These are phyloP conservation scores for Smallanthus sonchifolius DNA, from an alignment of 129 eudicot species.

Conservation along the genomic window DNA sequence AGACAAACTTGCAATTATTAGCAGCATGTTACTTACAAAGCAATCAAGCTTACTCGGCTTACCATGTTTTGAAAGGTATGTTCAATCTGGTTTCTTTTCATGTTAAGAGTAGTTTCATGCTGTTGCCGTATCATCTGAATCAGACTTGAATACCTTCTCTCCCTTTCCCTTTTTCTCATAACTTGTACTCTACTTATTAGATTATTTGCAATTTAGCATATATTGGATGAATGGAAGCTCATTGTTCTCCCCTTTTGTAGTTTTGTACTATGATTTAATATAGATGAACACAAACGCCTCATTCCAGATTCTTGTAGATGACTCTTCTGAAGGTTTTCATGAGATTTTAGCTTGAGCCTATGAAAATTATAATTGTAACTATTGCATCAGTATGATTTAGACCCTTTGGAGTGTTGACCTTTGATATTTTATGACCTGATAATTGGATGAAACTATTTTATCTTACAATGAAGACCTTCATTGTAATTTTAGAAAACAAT, in stretches of 20 bases:
- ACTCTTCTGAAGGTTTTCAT: slow-evolving; percentile 9
- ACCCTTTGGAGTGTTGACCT: neutral
- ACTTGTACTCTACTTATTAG: neutral
- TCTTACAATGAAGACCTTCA: neutral
- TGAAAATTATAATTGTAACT: neutral
- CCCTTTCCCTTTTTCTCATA: neutral
- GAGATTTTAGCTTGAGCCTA: slow-evolving; percentile 4
- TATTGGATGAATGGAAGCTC: neutral
- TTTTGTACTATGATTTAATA: neutral
- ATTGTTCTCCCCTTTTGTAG: neutral
- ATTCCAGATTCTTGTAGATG: slow-evolving; percentile 3
- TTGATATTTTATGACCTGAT: neutral
- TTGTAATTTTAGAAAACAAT: neutral
- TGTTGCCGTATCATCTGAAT: neutral
- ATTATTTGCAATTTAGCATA: neutral
- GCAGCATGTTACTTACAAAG: slow-evolving; percentile 86
- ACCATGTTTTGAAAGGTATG: slow-evolving; percentile 86
- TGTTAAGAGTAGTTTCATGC: slow-evolving; percentile 10
- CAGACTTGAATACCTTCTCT: neutral
- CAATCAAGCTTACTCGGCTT: slow-evolving; percentile 90
- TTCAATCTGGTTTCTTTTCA: slow-evolving; percentile 9
- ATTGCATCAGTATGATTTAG: slow-evolving; percentile 9
- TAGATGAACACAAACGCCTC: neutral
- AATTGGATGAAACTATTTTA: neutral
- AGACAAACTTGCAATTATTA: slow-evolving; percentile 79